Percentiles rank a stretch among this genome's conserved stretches.
Evolutionary conservation across 2,329 filamentous ascomycete genomes (phyloP).

Genomic region (Curvularia hawaiiensis): DNA sequence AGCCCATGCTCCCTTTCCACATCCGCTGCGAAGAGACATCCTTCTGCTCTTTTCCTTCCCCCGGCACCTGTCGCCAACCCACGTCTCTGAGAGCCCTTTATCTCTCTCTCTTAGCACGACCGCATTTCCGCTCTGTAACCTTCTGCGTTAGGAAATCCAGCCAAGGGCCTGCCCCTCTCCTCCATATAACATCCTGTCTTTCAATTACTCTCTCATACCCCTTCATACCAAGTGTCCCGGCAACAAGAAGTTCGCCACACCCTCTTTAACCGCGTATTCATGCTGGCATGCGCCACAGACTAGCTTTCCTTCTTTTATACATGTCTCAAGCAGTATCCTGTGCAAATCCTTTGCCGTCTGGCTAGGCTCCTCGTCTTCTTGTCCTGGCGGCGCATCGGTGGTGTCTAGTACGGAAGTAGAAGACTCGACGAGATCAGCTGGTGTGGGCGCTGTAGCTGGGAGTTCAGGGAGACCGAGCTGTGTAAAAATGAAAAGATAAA

Average conservation of each 20-base stretch:
- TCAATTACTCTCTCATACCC: neutral
- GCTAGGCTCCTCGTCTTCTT: constrained; percentile 65
- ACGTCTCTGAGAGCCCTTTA: neutral
- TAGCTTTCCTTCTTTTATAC: constrained; percentile 85
- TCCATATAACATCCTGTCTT: neutral
- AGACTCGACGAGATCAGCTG: constrained; percentile 40
- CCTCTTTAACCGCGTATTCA: constrained; percentile 93
- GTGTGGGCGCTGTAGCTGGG: constrained; percentile 51
- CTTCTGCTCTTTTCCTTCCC: neutral
- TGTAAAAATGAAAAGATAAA: neutral
- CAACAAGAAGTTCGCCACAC: constrained; percentile 93
- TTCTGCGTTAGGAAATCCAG: neutral
- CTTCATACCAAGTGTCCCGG: constrained; percentile 82
- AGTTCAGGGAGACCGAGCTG: constrained; percentile 81
- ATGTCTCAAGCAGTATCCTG: constrained; percentile 82
- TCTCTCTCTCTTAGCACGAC: neutral
- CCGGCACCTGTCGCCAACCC: neutral
- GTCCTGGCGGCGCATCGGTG: constrained; percentile 30
- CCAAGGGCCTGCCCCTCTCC: neutral
- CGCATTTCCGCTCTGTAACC: neutral
- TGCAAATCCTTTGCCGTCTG: constrained; percentile 79
- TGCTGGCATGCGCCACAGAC: constrained; percentile 91
- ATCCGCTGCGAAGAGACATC: neutral
- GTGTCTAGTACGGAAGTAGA: constrained; percentile 2
- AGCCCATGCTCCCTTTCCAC: constrained; percentile 1